Evolutionary conservation across 352 stramenopile genomes (phyloP), one percentile per base, ranked within the genome.

Genomic region (Plasmopara halstedii): DNA sequence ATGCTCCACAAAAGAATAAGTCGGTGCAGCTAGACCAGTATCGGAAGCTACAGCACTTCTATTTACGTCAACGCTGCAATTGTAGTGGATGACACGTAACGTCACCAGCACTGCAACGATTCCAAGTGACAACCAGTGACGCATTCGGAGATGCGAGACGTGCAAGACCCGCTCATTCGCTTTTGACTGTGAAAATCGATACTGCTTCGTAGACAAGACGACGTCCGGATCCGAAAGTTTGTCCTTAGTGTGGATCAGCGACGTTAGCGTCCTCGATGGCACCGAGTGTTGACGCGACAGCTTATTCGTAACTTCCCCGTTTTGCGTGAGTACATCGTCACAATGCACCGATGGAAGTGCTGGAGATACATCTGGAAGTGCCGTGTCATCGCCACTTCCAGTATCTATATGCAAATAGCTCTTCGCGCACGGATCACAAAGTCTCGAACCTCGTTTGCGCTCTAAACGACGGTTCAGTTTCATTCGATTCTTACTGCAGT

Each of bases 401-500:
- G 35, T 50, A n/a, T 64, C 70, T 6, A 46, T 39, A 27, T 76
- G 57, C 22, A 81, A 62, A 59, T 78, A 82, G 45, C 67, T 82
- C 19, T 66, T 68, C 14, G 77, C 80, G 35, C 80, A 91, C 6
- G 66, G 62, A 37, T 91, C 73, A 27, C 80, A 91, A 1, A 91
- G 56, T 19, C 80, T 55, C 33, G 76, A 87, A 23, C 80, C 78
- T 36, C 79, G 80, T 39, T 85, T 82, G 18, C 77, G 62, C 56
- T 88, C 77, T 0, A 85, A 55, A 3, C 73, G 56, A 11, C 71
- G 66, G 44, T 90, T 63, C 10, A 85, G 63, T 53, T 88, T 87
- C 45, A 86, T 69, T 25, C 80, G 57, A 57, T 79, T 91, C 62
- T 87, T 85, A 53, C 74, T 88, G 59, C 80, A 91, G 63, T 88